phyloP scores from a whole-genome alignment of 176 grass and related monocot species.

The Melocanna baccifera region DNA sequence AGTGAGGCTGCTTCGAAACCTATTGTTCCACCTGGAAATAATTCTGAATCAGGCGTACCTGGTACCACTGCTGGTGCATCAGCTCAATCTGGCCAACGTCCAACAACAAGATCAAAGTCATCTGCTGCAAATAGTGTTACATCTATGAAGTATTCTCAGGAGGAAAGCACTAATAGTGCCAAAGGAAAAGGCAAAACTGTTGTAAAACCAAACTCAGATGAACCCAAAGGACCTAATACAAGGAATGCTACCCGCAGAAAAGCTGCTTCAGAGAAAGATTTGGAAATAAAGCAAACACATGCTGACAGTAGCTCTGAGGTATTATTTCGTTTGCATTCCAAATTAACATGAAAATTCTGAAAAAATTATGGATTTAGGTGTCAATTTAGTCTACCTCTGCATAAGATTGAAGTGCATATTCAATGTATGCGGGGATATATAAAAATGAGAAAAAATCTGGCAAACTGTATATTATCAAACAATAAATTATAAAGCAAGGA shows the following conservation, averaged over 20 bases:
- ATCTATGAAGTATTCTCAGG: constrained; percentile 50
- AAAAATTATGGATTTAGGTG: not conserved
- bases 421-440: not conserved
- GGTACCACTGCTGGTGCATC: constrained; percentile 34
- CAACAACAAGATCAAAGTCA: constrained; percentile 76
- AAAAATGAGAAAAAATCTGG: not conserved
- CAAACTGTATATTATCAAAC: too few relatives aligned
- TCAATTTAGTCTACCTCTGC: not conserved
- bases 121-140: constrained; percentile 46
- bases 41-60: constrained; percentile 64
- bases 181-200: constrained; percentile 90
- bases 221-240: constrained; percentile 65
- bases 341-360: not conserved
- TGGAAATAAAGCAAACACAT: constrained; percentile 56
- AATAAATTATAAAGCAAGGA: not conserved
- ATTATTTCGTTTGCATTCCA: constrained; percentile 2
- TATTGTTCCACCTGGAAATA: constrained; percentile 38
- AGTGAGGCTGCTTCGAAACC: constrained; percentile 58
- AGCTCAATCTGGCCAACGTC: constrained; percentile 41
- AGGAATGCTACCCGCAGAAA: constrained; percentile 66
- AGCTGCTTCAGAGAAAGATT: constrained; percentile 66
- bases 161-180: constrained; percentile 50
- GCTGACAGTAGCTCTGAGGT: constrained; percentile 85
- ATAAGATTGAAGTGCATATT: not conserved
- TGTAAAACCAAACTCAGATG: constrained; percentile 54